Base-by-base conservation (phyloP, 2,329 filamentous ascomycete genomes). In the Cercospora canescens region DNA sequence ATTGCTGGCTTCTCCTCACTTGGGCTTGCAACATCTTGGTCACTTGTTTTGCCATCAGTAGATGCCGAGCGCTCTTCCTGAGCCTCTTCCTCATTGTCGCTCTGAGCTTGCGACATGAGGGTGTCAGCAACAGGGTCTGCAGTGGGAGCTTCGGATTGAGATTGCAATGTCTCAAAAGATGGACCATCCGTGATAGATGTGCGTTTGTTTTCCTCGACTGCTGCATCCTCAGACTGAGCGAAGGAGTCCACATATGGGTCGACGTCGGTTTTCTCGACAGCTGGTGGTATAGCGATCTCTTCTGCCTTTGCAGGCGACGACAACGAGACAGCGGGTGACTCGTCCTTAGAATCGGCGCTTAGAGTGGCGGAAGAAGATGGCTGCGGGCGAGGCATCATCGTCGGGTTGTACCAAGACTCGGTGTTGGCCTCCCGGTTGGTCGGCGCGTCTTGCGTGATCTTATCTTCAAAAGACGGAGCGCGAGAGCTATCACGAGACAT, bases 381-480 rank as follows among this genome's bases (percentile, higher is more conserved):
- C 18, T 55, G 39, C 55, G 18, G n/a, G 32, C 62, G 62, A 48
- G 62, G 62, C 28, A 48, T 50, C 14, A 58, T 30, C 9, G 62
- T 41, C 21, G 60, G 60, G 24, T 62, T 62, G 24, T 62, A 62
- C 60, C 60, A 62, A 26, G 60, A 62, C 50, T 62, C 60, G 26
- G 60, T 62, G 24, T 62, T 55, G 50, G 48, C 60, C 26, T 62
- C 62, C 16, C 45, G 54, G 30, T 59, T 52, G n/a, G 55, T 26
- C 26, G 55, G 39, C 18, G 28, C 30, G 30, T 50, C 21, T 6
- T 63, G 54, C 28, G 4, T 8, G 12, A 39, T n/a, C 39, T 50
- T 52, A 3, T 58, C 54, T 21, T 63, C 62, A 28, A 59, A 63
- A n/a, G 62, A 58, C 16, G 62, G 62, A 6, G 62, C 62, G 24